Evolutionary conservation across 2,329 filamentous ascomycete species (phyloP).

Genomic region (Curvularia spicifera): DNA sequence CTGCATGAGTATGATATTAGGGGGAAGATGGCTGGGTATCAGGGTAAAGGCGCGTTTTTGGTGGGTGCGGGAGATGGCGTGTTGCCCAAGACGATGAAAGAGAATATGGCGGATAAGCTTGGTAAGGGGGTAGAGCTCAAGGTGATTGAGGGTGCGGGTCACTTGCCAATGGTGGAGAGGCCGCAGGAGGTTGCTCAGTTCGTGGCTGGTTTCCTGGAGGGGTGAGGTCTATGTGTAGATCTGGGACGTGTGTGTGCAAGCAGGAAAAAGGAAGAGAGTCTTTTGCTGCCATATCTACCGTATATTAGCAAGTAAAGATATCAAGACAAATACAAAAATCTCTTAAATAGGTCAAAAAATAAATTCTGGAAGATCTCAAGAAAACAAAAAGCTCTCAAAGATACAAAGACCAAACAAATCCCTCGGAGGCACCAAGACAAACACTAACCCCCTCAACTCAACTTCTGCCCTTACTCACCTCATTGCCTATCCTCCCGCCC

Average conservation of each 20-base stretch:
- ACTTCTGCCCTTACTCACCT: not conserved
- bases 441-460: not conserved
- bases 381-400: not conserved
- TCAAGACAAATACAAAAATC: not conserved
- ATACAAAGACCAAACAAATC: too few relatives aligned
- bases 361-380: not conserved
- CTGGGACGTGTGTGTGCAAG: too few relatives aligned
- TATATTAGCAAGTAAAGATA: not conserved
- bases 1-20: constrained; percentile 75
- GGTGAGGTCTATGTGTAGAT: not conserved
- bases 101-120: constrained; percentile 62
- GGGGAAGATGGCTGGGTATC: constrained; percentile 60
- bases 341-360: too few relatives aligned
- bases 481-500: constrained; percentile 57
- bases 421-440: not conserved
- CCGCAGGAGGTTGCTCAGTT: constrained; percentile 71
- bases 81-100: constrained; percentile 79
- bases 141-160: constrained; percentile 73
- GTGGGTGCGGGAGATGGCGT: constrained; percentile 77
- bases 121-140: constrained; percentile 62
- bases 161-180: constrained; percentile 84
- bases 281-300: not conserved
- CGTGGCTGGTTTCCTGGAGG: constrained; percentile 60
- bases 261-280: not conserved
- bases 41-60: constrained; percentile 69